Percentiles rank a stretch among this genome's conserved stretches.
Conservation (phyloP, 495 filamentous ascomycete species). For the Penicillium nucicola region DNA sequence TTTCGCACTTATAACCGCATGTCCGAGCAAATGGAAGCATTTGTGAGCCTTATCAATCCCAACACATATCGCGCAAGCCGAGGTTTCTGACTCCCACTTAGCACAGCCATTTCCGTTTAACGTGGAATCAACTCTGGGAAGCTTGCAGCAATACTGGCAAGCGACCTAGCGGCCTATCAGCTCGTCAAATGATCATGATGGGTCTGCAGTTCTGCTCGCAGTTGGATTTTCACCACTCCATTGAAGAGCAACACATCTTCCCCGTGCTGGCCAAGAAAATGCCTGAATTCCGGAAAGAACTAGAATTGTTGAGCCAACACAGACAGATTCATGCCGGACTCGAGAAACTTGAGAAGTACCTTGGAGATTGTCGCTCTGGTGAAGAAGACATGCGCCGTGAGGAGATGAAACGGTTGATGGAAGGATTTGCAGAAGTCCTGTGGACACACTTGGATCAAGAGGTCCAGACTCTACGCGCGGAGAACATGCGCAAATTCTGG, state of each 20-base stretch:
- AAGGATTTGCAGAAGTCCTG: slow-evolving; percentile 61
- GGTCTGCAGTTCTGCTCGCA: slow-evolving; percentile 65
- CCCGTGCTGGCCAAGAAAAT: slow-evolving; percentile 73
- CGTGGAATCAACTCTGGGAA: slow-evolving; percentile 66
- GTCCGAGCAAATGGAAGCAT: slow-evolving; percentile 75
- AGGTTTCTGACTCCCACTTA: slow-evolving; percentile 20
- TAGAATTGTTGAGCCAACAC: slow-evolving; percentile 75
- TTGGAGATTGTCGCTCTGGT: slow-evolving; percentile 59
- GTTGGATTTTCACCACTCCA: slow-evolving; percentile 73
- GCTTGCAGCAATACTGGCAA: slow-evolving; percentile 55
- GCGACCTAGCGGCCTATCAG: slow-evolving; percentile 54
- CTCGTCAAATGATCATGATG: slow-evolving; percentile 60
- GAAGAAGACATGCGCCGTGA: slow-evolving; percentile 65
- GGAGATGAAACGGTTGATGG: slow-evolving; percentile 69
- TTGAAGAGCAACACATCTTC: slow-evolving; percentile 83
- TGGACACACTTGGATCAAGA: slow-evolving; percentile 74
- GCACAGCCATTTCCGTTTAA: slow-evolving; percentile 74
- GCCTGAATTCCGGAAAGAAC: slow-evolving; percentile 70
- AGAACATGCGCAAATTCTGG: slow-evolving; percentile 90
- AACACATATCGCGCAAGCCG: not conserved
- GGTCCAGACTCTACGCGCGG: slow-evolving; percentile 65
- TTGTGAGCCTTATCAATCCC: slow-evolving; percentile 41
- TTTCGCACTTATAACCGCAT: slow-evolving; percentile 68
- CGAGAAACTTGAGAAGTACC: slow-evolving; percentile 67
- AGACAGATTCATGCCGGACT: slow-evolving; percentile 76